Percentiles rank a stretch among this genome's conserved stretches.
These are phyloP conservation scores for Rusavskia elegans DNA, from an alignment of 495 filamentous ascomycete genomes.

Conservation along the genomic window DNA sequence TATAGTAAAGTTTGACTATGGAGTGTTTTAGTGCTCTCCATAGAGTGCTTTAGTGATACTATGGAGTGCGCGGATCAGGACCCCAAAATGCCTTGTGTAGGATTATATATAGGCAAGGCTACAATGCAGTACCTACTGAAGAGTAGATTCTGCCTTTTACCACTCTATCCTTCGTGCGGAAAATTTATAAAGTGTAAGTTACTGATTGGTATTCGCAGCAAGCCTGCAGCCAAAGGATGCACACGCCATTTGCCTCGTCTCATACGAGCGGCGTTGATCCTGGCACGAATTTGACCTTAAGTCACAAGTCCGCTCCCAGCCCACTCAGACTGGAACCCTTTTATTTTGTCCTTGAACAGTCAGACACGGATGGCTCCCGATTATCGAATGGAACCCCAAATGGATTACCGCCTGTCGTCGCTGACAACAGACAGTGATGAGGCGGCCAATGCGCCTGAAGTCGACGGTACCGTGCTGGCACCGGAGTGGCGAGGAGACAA, in stretches of 20 bases:
- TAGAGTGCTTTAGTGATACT: too few species aligned
- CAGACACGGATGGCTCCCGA: background rate
- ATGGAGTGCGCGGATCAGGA: too few species aligned
- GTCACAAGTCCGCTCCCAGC: background rate
- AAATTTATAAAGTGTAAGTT: too few species aligned
- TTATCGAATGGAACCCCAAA: background rate
- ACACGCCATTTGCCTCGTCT: background rate
- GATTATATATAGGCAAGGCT: too few species aligned
- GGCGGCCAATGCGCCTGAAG: background rate
- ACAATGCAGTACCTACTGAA: too few species aligned
- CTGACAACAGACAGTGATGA: background rate
- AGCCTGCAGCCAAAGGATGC: too few species aligned
- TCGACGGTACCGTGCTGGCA: background rate
- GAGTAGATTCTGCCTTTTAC: too few species aligned
- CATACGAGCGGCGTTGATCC: background rate
- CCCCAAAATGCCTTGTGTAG: too few species aligned
- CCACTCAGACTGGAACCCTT: background rate
- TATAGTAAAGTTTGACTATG: too few species aligned
- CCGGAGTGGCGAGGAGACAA: conserved; percentile 1
- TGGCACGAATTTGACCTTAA: background rate
- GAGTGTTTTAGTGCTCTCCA: too few species aligned
- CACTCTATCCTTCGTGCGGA: too few species aligned
- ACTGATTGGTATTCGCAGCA: too few species aligned
- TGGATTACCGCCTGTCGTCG: background rate
- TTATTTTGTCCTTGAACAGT: background rate